Evolutionary conservation across 306 rosid genomes (phyloP).

Genomic region (Quillaja saponaria): DNA sequence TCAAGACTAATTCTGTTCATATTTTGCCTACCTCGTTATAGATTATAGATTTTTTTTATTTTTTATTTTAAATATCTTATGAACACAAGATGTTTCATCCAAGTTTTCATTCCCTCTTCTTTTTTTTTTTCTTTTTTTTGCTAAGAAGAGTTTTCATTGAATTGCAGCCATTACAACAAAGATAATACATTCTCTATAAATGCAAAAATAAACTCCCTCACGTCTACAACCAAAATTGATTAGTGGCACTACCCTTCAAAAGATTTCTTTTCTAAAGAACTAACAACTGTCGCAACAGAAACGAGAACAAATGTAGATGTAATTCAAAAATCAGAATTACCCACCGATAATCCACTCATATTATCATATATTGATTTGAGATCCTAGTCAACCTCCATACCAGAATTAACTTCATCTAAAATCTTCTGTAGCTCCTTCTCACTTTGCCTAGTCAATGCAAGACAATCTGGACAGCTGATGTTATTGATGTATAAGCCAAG

Average conservation of each 20-base stretch:
- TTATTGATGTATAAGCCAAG: conserved; percentile 61
- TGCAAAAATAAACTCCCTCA: background rate
- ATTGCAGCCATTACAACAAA: background rate
- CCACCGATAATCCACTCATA: background rate
- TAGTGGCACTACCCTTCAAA: background rate
- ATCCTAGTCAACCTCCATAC: conserved; percentile 66
- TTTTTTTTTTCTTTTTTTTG: background rate
- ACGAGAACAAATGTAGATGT: conserved; percentile 29
- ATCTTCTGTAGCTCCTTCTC: conserved; percentile 60
- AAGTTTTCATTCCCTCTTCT: background rate
- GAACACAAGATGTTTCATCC: too few species aligned
- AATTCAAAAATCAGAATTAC: conserved; percentile 1
- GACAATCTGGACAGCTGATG: conserved; percentile 55
- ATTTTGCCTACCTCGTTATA: background rate
- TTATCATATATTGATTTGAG: conserved; percentile 7
- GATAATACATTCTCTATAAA: background rate
- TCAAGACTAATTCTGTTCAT: conserved; percentile 19
- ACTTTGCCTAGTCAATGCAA: conserved; percentile 75
- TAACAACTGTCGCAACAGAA: background rate
- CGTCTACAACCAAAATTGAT: conserved; percentile 5
- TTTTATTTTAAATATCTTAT: too few species aligned
- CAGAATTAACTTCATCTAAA: conserved; percentile 60
- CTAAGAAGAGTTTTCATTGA: background rate
- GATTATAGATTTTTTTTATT: background rate
- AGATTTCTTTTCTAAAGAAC: background rate